Conservation (phyloP, 2,329 filamentous ascomycete genomes). For the Cryphonectria radicalis region DNA sequence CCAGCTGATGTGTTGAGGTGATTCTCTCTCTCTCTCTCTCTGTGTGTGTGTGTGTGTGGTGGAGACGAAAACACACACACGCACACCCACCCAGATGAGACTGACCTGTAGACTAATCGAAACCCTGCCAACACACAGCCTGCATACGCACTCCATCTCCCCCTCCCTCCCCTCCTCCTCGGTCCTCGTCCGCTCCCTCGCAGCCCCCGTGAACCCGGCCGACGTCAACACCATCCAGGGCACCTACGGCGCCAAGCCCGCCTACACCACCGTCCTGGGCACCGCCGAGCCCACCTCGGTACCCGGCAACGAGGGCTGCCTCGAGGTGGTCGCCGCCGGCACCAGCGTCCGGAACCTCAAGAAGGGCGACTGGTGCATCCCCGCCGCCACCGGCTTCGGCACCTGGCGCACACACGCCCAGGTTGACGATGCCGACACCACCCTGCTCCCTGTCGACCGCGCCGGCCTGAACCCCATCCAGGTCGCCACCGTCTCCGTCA, state of each 20-base stretch:
- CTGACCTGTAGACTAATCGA: slow-evolving; percentile 6
- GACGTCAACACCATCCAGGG: slow-evolving; percentile 99
- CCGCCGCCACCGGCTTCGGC: slow-evolving; percentile 79
- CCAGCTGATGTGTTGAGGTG: slow-evolving; percentile 71
- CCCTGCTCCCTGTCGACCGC: slow-evolving; percentile 72
- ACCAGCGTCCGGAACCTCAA: slow-evolving; percentile 56
- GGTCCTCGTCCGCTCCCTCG: slow-evolving; percentile 84
- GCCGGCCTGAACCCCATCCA: slow-evolving; percentile 74
- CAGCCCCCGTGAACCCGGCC: slow-evolving; percentile 92
- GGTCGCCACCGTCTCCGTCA: slow-evolving; percentile 86
- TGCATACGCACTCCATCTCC: slow-evolving; percentile 78
- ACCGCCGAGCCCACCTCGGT: slow-evolving; percentile 77
- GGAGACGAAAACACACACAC: neutral
- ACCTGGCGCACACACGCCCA: slow-evolving; percentile 95
- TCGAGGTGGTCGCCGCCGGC: slow-evolving; percentile 79
- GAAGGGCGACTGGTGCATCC: slow-evolving; percentile 93
- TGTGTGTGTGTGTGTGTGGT: too few species aligned
- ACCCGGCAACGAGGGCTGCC: slow-evolving; percentile 90
- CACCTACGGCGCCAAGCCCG: slow-evolving; percentile 85
- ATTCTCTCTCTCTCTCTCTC: slow-evolving; percentile 29
- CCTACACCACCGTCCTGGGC: slow-evolving; percentile 75
- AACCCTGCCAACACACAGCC: slow-evolving; percentile 41
- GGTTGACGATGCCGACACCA: slow-evolving; percentile 53
- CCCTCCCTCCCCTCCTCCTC: slow-evolving; percentile 67
- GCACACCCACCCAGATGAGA: neutral